These are phyloP conservation scores for Iris pallida DNA, from an alignment of 116 monocot genomes.

Conservation along the genomic window DNA sequence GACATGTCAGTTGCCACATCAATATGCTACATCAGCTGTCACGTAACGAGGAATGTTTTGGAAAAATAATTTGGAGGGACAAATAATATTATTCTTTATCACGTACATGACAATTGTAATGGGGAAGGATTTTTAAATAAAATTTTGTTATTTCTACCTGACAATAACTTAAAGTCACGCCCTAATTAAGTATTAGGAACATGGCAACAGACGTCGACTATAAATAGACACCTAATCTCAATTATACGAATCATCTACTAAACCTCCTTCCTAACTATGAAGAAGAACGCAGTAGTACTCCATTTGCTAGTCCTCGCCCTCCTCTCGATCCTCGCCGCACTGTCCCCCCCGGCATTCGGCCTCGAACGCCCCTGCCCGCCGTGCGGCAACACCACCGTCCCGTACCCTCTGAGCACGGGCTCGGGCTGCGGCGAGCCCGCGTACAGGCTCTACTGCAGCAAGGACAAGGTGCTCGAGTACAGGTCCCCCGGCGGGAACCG, in stretches of 20 bases:
- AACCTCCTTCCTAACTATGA: neutral
- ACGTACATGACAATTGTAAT: too few species aligned
- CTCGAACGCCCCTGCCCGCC: conserved; percentile 13
- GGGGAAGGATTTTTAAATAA: too few species aligned
- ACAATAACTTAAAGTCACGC: too few species aligned
- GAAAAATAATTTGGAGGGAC: too few species aligned
- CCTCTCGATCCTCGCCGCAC: neutral
- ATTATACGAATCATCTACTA: neutral
- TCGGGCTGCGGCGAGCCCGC: conserved; percentile 18
- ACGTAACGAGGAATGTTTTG: too few species aligned
- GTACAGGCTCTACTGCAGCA: conserved; percentile 16
- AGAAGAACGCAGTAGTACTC: neutral
- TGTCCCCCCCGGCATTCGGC: neutral
- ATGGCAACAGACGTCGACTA: too few species aligned
- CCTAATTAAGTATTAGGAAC: too few species aligned
- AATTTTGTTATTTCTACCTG: too few species aligned
- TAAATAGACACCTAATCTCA: neutral
- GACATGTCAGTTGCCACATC: too few species aligned
- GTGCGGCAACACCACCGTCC: conserved; percentile 11
- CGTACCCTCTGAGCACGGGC: conserved; percentile 23
- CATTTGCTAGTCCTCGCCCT: neutral
- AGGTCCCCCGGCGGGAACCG: conserved; percentile 5
- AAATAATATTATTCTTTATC: too few species aligned
- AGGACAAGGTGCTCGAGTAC: conserved; percentile 5
- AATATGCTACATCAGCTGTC: too few species aligned